Percentiles rank a stretch among this genome's conserved stretches.
Evolutionary conservation across 495 filamentous ascomycete species (phyloP).

Genomic region (Halenospora varia): DNA sequence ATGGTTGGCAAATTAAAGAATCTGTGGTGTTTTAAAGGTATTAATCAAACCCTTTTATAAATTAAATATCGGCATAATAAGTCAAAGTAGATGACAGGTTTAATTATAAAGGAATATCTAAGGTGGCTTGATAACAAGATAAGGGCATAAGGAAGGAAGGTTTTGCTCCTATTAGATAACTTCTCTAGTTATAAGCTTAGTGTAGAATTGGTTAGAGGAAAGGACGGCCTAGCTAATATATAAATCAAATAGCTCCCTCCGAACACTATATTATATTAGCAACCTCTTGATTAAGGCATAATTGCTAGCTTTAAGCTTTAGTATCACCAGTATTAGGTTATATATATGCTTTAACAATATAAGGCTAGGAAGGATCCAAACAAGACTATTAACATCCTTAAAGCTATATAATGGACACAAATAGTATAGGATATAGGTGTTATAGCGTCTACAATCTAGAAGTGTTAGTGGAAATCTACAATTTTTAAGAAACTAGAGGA

Average conservation of each 20-base stretch:
- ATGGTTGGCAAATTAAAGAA: slow-evolving; percentile 28
- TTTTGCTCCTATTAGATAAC: slow-evolving; percentile 31
- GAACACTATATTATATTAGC: slow-evolving; percentile 25
- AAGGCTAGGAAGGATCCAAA: slow-evolving; percentile 2
- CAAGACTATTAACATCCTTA: slow-evolving; percentile 1
- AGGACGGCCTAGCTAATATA: slow-evolving; percentile 9
- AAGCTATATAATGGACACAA: slow-evolving; percentile 5
- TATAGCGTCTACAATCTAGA: not conserved
- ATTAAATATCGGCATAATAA: slow-evolving; percentile 22
- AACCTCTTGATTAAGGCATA: slow-evolving; percentile 32
- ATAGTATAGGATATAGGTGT: not conserved
- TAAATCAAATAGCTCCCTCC: slow-evolving; percentile 28
- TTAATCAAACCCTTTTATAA: not conserved
- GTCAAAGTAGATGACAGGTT: slow-evolving; percentile 29
- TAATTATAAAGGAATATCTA: slow-evolving; percentile 28
- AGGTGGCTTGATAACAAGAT: slow-evolving; percentile 27
- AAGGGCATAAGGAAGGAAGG: slow-evolving; percentile 19
- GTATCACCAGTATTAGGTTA: slow-evolving; percentile 25
- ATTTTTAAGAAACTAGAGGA: not conserved
- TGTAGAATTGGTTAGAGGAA: slow-evolving; percentile 10
- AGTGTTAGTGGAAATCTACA: slow-evolving; percentile 3
- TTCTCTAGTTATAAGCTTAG: slow-evolving; percentile 27
- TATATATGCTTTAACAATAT: slow-evolving; percentile 8
- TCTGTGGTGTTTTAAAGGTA: slow-evolving; percentile 4
- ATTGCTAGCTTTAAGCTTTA: slow-evolving; percentile 28